A percentile compares a stretch with the other conserved stretches of the same genome.
These are phyloP conservation scores for Podosphaera xanthii DNA, from an alignment of 2,329 filamentous ascomycete species.

Conservation along the genomic window DNA sequence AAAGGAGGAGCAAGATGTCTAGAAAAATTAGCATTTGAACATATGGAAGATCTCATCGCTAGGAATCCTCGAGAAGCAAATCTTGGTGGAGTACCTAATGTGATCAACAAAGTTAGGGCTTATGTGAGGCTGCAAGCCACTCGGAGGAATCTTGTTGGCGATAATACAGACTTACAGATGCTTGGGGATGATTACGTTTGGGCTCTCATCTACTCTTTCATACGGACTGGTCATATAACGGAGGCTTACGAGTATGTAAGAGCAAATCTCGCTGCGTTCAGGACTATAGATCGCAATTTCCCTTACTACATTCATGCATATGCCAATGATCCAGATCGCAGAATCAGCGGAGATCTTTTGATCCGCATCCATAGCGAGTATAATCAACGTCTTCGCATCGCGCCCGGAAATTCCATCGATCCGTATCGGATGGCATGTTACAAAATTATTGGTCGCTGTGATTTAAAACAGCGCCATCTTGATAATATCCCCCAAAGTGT, in stretches of 20 bases:
- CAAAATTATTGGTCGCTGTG: constrained; percentile 76
- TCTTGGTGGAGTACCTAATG: constrained; percentile 69
- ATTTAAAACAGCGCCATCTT: constrained; percentile 38
- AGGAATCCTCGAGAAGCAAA: constrained; percentile 77
- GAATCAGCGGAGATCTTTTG: constrained; percentile 56
- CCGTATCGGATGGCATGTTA: constrained; percentile 95
- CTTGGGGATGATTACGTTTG: constrained; percentile 70
- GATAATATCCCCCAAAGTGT: constrained; percentile 35
- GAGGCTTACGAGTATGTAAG: constrained; percentile 78
- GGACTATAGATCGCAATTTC: constrained; percentile 78
- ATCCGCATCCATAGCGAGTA: constrained; percentile 81
- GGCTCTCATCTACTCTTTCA: constrained; percentile 80
- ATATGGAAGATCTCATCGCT: constrained; percentile 54
- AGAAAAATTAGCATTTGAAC: constrained; percentile 57
- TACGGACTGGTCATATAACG: constrained; percentile 61
- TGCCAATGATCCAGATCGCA: constrained; percentile 50
- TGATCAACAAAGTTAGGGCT: constrained; percentile 75
- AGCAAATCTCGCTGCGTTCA: constrained; percentile 56
- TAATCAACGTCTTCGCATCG: constrained; percentile 61
- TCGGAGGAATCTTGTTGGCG: constrained; percentile 64
- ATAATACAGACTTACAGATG: constrained; percentile 59
- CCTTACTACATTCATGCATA: constrained; percentile 71
- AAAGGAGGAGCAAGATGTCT: constrained; percentile 58
- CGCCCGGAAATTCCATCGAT: constrained; percentile 69
- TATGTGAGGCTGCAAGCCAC: constrained; percentile 65